Evolutionary conservation across 257 asterid genomes (phyloP).

Genomic region (Solanum sparsipilum): DNA sequence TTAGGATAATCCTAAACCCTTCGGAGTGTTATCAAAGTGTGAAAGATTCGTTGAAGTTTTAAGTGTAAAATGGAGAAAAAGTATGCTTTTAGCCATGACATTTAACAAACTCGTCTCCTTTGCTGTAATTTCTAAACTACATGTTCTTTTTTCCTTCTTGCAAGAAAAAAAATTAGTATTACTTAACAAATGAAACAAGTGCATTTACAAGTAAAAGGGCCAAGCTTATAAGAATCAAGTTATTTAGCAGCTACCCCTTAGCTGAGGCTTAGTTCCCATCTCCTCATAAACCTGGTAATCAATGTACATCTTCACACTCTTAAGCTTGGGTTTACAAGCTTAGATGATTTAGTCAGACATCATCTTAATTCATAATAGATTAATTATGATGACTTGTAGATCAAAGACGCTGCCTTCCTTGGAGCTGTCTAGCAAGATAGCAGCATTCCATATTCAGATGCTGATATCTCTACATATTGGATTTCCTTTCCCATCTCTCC

Average conservation of each 20-base stretch:
- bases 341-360: background rate
- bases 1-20: background rate
- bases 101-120: background rate
- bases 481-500: conserved; percentile 86
- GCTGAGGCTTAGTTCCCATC: background rate
- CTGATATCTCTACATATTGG: conserved; percentile 55
- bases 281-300: background rate
- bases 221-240: background rate
- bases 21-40: too few relatives aligned
- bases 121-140: background rate
- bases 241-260: background rate
- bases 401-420: background rate
- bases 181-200: background rate
- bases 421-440: background rate
- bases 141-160: background rate
- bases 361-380: background rate
- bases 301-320: background rate
- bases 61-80: background rate
- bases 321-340: background rate
- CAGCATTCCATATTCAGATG: background rate
- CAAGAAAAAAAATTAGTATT: background rate
- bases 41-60: background rate
- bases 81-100: background rate
- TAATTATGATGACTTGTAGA: background rate
- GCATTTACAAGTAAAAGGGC: background rate